Percentiles rank a stretch among this genome's conserved stretches.
Conservation (phyloP, 176 grass and related monocot species). For the Lolium rigidum region DNA sequence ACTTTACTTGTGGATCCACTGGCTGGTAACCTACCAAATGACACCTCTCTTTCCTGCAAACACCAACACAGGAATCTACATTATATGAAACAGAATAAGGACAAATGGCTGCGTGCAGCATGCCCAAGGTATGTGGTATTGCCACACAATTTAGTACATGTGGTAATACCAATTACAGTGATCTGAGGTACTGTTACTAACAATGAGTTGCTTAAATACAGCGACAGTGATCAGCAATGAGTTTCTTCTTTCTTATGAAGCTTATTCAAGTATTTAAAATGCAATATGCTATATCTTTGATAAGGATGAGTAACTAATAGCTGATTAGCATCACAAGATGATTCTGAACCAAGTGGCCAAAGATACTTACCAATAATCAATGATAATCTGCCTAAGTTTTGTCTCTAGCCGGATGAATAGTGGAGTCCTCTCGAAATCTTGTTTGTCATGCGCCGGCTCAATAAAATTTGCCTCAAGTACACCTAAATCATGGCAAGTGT, state of each 20-base stretch:
- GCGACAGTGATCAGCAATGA: slow-evolving; percentile 1
- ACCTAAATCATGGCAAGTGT: slow-evolving; percentile 57
- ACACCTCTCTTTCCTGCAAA: slow-evolving; percentile 74
- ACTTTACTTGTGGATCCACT: slow-evolving; percentile 36
- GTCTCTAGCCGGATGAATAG: slow-evolving; percentile 84
- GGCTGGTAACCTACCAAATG: slow-evolving; percentile 86
- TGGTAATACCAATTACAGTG: slow-evolving; percentile 7
- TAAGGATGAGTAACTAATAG: not conserved
- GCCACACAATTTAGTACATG: not conserved
- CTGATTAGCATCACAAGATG: slow-evolving; percentile 11
- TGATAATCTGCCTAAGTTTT: slow-evolving; percentile 87
- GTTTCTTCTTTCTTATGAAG: slow-evolving; percentile 27
- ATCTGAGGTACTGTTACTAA: slow-evolving; percentile 10
- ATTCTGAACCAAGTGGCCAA: slow-evolving; percentile 4
- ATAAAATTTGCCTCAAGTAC: slow-evolving; percentile 99
- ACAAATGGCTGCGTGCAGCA: not conserved
- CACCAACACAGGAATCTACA: slow-evolving; percentile 8
- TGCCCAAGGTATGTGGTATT: slow-evolving; percentile 17
- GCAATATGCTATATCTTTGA: slow-evolving; percentile 14
- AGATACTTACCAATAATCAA: slow-evolving; percentile 83
- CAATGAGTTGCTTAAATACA: slow-evolving; percentile 12
- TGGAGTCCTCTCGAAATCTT: slow-evolving; percentile 95
- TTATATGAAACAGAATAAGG: slow-evolving; percentile 3
- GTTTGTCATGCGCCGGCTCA: slow-evolving; percentile 98
- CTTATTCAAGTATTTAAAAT: not conserved